Conservation (phyloP, 352 stramenopile genomes). For the Globisporangium polare region DNA sequence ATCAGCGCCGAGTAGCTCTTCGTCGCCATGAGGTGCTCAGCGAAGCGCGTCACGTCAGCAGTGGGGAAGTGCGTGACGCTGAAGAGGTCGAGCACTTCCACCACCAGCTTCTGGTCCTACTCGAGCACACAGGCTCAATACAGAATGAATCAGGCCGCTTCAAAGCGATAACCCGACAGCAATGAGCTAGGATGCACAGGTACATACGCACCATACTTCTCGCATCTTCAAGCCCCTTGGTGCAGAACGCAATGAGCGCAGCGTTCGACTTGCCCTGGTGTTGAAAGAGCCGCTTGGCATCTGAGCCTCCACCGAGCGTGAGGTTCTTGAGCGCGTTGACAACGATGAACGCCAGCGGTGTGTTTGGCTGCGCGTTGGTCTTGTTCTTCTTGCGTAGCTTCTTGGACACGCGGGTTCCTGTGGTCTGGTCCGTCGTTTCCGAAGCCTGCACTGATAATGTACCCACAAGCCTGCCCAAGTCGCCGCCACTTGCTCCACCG, state of each 20-base stretch:
- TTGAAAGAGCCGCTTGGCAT: not conserved
- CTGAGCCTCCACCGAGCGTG: not conserved
- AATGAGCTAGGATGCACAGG: too few species aligned
- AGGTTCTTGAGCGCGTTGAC: constrained; percentile 54
- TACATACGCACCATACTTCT: not conserved
- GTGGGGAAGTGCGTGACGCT: constrained; percentile 22
- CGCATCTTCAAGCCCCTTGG: not conserved
- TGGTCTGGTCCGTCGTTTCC: not conserved
- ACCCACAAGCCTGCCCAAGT: not conserved
- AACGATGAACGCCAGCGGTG: constrained; percentile 52
- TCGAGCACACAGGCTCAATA: not conserved
- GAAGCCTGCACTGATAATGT: not conserved
- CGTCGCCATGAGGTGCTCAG: constrained; percentile 20
- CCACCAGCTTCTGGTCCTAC: constrained; percentile 53
- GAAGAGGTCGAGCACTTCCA: constrained; percentile 59
- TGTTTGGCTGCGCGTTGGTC: constrained; percentile 37
- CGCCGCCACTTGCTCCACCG: not conserved
- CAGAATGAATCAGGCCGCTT: not conserved
- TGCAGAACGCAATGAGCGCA: constrained; percentile 7
- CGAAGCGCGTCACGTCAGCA: constrained; percentile 16
- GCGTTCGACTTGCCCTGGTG: not conserved
- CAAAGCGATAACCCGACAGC: too few species aligned
- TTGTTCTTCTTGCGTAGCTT: constrained; percentile 21
- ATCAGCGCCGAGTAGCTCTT: constrained; percentile 55
- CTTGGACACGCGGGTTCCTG: not conserved